Evolutionary conservation across 352 stramenopile species (phyloP), one percentile per base, ranked within the genome.

Genomic region (Globisporangium mamillatum): DNA sequence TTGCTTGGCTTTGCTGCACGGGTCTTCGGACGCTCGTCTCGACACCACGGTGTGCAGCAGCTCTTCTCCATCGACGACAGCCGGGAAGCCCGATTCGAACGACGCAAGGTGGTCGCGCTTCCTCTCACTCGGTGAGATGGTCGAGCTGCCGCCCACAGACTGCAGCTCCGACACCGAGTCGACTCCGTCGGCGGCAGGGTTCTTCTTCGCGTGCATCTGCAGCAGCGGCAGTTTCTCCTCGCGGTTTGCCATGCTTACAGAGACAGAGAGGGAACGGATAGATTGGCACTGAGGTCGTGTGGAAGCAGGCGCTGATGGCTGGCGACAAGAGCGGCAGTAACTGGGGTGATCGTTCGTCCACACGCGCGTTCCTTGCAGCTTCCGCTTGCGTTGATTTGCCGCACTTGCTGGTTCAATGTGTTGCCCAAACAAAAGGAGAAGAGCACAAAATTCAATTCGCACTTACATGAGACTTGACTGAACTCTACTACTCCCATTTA

Each of bases 41-140:
- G 65, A 64, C 24, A 55, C 63, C 20, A 24, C 54, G 25, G 32
- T 24, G 18, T 65, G 34, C 25, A 69, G 54, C 9, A 74, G 68
- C 64, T 68, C 16, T n/a, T 68, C 68, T 52, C 69, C 68, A 36
- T 74, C 68, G 36, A 74, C 48, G 18, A 74, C 54, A 4, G 56
- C 25, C 14, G 68, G 68, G 41, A 74, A 74, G 3, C 68, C 68
- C 18, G 56, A 59, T 52, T 74, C 68, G 27, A 74, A 74, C 10
- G 68, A 74, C 14, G 64, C 68, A 34, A 74, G 68, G 25, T 74
- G 68, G 55, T 66, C 57, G 25, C 68, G 68, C 7, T 50, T 36
- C n/a, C 41, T 44, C 41, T 55, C 32, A 18, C 22, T 32, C 14
- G 61, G 60, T 18, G 60, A 70, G 14, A 67, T 22, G 32, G 4